Percentiles rank a stretch among this genome's conserved stretches.
These are phyloP conservation scores for Suhomyces bokatorum DNA, from an alignment of 1,139 yeast genomes.

Conservation along the genomic window DNA sequence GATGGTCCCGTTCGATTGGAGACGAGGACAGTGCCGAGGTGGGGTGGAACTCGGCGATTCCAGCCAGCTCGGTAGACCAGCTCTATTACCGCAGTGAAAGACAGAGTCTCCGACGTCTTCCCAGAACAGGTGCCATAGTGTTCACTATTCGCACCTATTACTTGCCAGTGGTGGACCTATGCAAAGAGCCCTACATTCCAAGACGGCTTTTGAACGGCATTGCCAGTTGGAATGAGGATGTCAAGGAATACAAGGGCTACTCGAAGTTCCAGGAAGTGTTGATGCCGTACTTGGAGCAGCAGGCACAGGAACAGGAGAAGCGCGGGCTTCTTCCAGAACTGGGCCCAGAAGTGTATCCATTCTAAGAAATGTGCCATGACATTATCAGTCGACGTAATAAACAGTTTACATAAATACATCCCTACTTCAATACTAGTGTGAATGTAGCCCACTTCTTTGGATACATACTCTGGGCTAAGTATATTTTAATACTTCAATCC, in stretches of 20 bases:
- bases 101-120: constrained; percentile 67
- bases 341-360: constrained; percentile 47
- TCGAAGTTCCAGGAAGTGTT: constrained; percentile 52
- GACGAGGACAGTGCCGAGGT: constrained; percentile 47
- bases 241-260: constrained; percentile 59
- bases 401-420: too few species aligned
- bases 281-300: constrained; percentile 53
- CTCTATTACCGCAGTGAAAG: constrained; percentile 65
- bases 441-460: too few species aligned
- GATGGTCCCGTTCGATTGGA: constrained; percentile 67
- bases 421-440: too few species aligned
- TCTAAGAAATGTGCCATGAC: constrained; percentile 24
- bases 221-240: constrained; percentile 58
- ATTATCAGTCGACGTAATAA: too few species aligned
- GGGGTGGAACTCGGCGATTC: constrained; percentile 62
- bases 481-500: too few species aligned
- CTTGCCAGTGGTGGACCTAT: constrained; percentile 52
- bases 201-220: constrained; percentile 59
- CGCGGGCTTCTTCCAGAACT: constrained; percentile 41
- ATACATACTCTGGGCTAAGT: too few species aligned
- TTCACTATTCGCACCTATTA: constrained; percentile 68
- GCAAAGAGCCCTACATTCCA: constrained; percentile 61
- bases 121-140: constrained; percentile 57
- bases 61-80: constrained; percentile 45
- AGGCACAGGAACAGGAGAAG: constrained; percentile 52